Base-by-base conservation (phyloP, 805 yeast genomes). In the Saccharomycopsis selenospora region DNA sequence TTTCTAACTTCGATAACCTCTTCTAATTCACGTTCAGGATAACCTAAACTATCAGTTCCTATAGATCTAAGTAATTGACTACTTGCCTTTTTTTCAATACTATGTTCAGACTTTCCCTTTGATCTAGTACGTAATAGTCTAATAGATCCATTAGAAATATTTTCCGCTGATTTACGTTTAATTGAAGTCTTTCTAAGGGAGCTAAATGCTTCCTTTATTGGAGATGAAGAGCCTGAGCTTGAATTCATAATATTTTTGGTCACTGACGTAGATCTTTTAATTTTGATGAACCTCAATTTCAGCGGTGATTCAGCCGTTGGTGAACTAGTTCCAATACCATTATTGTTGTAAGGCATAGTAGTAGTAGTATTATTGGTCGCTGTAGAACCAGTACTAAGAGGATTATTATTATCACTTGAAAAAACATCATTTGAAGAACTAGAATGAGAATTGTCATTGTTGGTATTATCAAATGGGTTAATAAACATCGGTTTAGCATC, bases 201-300 rank as follows among this genome's bases (percentile, higher is more conserved):
- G 17, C 38, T 33, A 20, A 33, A 33, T 10, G 17, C 38, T 17
- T 33, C 38, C 18, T 33, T 33, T 6, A 33, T 33, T 14, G 38
- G 38, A 17, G 38, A 33, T 14, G 38, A 14, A 33, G 38, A 33
- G 20, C 38, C 38, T 6, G 38, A 33, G 18, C 38, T 33, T 33
- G 38, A 33, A 33, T 17, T 7, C 7, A 27, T 27, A 27, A 27
- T 20, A 33, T 7, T 14, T 33, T 33, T 33, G 10, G n/a, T 33
- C 10, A 14, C 18, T 6, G 18, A 33, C 10, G 38, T 14, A 14
- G 38, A 33, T 14, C 38, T 33, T 33, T 20, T 33, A 6, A 33
- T 33, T 10, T 33, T 33, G 20, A 33, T 14, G 18, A 33, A 33
- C 18, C 38, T 17, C 20, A 20, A 14, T 20, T 33, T 33, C 10